Evolutionary conservation across 1,139 yeast genomes (phyloP), one percentile per base, ranked within the genome.

Genomic region (Hyphopichia buzzinii): DNA sequence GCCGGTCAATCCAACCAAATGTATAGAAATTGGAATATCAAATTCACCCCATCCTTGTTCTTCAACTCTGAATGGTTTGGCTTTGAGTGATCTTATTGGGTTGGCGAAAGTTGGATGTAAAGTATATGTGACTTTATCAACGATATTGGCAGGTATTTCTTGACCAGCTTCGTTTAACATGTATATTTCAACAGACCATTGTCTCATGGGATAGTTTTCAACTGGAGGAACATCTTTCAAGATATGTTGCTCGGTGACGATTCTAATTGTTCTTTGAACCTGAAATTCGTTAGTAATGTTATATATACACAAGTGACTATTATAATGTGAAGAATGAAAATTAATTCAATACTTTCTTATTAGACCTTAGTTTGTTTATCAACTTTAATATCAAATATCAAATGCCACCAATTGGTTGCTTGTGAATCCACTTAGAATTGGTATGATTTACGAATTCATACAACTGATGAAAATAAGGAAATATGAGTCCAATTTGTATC

Each of bases 1-100:
- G 41, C 95, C 97, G 19, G 61, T 56, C 37, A 71, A 57, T 7
- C 77, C 77, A 24, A 85, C 74, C 40, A 86, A 70, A 47, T 84
- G 86, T 39, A 89, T 70, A 14, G 86, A 74, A 46, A 92, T 82
- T 33, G 87, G 88, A 55, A 92, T 76, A 56, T 90, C 96, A 54
- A 90, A 90, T 50, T 92, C 98, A 55, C 98, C 98, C 98, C 98
- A 92, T 33, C 98, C 98, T 67, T 88, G 84, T 61, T 92, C 98
- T 56, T 82, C 87, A 38, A 92, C 84, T 54, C 67, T 76, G 65
- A 90, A 92, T n/a, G 98, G 98, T 15, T 86, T 79, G 52, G 81
- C 81, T 54, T 86, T 88, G 52, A 88, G 61, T 6, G 84, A 72
- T 63, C 97, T 77, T 45, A 78, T 81, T 8, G 97, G 98, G 58